These are phyloP conservation scores for Pezicula radicicola DNA, from an alignment of 2,329 filamentous ascomycete species.

Conservation along the genomic window DNA sequence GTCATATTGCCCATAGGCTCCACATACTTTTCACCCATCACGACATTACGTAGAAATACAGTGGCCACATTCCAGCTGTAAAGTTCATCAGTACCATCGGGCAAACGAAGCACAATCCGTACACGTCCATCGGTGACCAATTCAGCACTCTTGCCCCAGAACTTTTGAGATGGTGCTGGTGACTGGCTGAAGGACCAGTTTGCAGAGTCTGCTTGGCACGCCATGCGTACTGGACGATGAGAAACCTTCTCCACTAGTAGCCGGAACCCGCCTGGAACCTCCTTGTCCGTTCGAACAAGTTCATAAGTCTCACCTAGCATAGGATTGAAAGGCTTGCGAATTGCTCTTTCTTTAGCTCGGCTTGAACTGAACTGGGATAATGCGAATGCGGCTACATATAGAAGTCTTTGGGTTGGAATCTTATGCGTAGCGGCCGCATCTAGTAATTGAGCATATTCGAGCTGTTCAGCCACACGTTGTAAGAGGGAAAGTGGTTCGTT, in stretches of 20 bases:
- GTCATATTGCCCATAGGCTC: slow-evolving; percentile 92
- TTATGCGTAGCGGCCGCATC: slow-evolving; percentile 68
- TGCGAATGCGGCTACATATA: slow-evolving; percentile 88
- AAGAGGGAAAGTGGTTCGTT: slow-evolving; percentile 90
- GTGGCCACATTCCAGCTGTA: slow-evolving; percentile 90
- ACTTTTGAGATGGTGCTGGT: slow-evolving; percentile 88
- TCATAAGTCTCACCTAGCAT: slow-evolving; percentile 96
- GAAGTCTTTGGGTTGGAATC: slow-evolving; percentile 64
- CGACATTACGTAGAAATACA: slow-evolving; percentile 90
- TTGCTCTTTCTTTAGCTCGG: slow-evolving; percentile 83
- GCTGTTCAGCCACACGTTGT: slow-evolving; percentile 83
- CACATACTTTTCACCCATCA: slow-evolving; percentile 96
- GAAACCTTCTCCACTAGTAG: slow-evolving; percentile 94
- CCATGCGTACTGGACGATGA: slow-evolving; percentile 87
- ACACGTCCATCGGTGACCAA: slow-evolving; percentile 89
- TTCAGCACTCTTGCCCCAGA: slow-evolving; percentile 97
- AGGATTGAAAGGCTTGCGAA: slow-evolving; percentile 96
- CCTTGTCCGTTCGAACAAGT: slow-evolving; percentile 79
- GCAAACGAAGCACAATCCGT: slow-evolving; percentile 66
- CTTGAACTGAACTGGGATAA: slow-evolving; percentile 80
- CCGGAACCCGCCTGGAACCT: slow-evolving; percentile 71
- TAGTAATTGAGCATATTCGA: slow-evolving; percentile 86
- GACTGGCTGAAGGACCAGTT: slow-evolving; percentile 86
- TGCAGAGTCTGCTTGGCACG: slow-evolving; percentile 85
- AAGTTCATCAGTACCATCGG: slow-evolving; percentile 69